A percentile compares a stretch with the other conserved stretches of the same genome.
Conservation (phyloP, 202 grass and related monocot genomes). For the Eragrostis tef region DNA sequence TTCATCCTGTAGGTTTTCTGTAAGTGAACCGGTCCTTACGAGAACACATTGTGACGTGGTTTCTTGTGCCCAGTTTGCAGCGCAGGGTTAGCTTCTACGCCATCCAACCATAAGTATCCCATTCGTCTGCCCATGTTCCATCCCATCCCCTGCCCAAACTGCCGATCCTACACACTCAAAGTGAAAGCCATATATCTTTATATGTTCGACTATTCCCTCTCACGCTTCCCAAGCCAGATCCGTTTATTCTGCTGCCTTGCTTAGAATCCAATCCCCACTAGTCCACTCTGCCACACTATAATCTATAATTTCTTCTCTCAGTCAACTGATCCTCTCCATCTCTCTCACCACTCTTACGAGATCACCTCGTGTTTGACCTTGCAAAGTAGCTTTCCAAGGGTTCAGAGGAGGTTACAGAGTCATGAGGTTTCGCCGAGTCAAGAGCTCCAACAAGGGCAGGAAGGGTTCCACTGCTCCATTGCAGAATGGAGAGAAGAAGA, state of each 20-base stretch:
- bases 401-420: slow-evolving; percentile 15
- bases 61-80: no score
- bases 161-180: slow-evolving; percentile 33
- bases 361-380: slow-evolving; percentile 46
- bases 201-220: not conserved
- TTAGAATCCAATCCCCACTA: not conserved
- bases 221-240: slow-evolving; percentile 50
- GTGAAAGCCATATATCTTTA: slow-evolving; percentile 12
- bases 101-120: slow-evolving; percentile 40
- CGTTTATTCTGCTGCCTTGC: slow-evolving; percentile 43
- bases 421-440: slow-evolving; percentile 49
- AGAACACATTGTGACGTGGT: no score
- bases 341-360: slow-evolving; percentile 25
- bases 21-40: no score
- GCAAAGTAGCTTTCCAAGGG: not conserved
- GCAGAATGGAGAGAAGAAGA: slow-evolving; percentile 13
- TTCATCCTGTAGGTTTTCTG: no score
- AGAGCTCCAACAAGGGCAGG: slow-evolving; percentile 44
- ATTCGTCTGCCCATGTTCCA: slow-evolving; percentile 29
- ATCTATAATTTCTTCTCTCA: slow-evolving; percentile 1
- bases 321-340: slow-evolving; percentile 19
- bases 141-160: slow-evolving; percentile 38
- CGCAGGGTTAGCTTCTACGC: slow-evolving; percentile 38
- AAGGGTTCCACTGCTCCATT: slow-evolving; percentile 22
- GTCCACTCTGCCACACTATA: slow-evolving; percentile 32